Evolutionary conservation across 352 stramenopile species (phyloP), one percentile per base, ranked within the genome.

Genomic region (Poterioochromonas sp.): DNA sequence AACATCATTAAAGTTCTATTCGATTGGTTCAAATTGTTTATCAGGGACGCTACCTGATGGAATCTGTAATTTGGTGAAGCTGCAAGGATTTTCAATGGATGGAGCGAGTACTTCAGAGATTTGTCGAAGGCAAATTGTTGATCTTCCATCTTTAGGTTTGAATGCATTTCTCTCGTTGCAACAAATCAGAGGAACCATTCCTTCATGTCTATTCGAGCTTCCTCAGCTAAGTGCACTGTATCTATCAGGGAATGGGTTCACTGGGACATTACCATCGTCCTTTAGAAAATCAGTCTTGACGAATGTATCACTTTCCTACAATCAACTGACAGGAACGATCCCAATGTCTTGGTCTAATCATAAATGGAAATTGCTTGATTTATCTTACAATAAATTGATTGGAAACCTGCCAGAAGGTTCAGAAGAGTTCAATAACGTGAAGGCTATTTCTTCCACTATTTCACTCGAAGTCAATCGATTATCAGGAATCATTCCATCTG

Each of bases 341-440:
- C 44, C 44, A 22, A 11, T 53, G 11, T 20, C 11, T 11, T 53
- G 11, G 11, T n/a, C n/a, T n/a, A n/a, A n/a, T n/a, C n/a, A 34
- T 34, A 63, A 63, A 32, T 63, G 11, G 8, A n/a, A 63, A 32
- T 3, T 32, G 5, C 26, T 63, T 8, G 53, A 63, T 34, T 34
- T 63, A 35, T 63, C 53, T 32, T 34, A 63, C 26, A 63, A 63
- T 63, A 63, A 63, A 63, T 63, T 63, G 8, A 63, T 26, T 8
- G 53, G 53, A 34, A 34, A 11, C 26, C 5, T 63, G 26, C 29
- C 29, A 63, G 5, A 11, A 35, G 2, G 8, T 32, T 63, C 29
- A 8, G 8, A 34, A 35, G 26, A 63, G 18, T 51, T 51, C 5
- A 34, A 63, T 34, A 35, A 63, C 26, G 29, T 26, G 8, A 63